Conservation (phyloP, 2,329 filamentous ascomycete species). For the Phaeoacremonium minimum region DNA sequence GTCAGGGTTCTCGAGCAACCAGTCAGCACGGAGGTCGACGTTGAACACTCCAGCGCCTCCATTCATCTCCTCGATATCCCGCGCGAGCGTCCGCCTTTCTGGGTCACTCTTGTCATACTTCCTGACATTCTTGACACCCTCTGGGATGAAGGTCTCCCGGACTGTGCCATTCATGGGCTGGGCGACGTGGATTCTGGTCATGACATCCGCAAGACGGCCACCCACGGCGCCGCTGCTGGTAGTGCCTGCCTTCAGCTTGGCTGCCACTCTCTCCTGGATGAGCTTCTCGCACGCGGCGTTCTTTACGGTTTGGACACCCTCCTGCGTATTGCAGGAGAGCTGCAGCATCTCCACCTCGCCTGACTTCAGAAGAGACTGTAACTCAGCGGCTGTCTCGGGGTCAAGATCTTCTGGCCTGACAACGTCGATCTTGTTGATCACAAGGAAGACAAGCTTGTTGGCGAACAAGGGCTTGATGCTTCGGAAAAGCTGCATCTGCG, state of each 20-base stretch:
- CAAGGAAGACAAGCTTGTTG: slow-evolving; percentile 95
- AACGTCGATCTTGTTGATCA: slow-evolving; percentile 98
- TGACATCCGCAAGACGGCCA: slow-evolving; percentile 81
- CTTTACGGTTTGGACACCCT: slow-evolving; percentile 91
- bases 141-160: slow-evolving; percentile 83
- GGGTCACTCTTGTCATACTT: slow-evolving; percentile 91
- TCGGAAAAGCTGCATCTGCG: slow-evolving; percentile 92
- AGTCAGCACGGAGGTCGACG: slow-evolving; percentile 85
- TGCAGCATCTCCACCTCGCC: slow-evolving; percentile 91
- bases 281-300: slow-evolving; percentile 91
- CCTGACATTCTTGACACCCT: slow-evolving; percentile 72
- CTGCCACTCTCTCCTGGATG: slow-evolving; percentile 86
- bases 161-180: slow-evolving; percentile 77
- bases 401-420: slow-evolving; percentile 83
- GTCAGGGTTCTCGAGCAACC: slow-evolving; percentile 78
- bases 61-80: slow-evolving; percentile 85
- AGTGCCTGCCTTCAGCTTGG: slow-evolving; percentile 93
- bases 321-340: slow-evolving; percentile 89
- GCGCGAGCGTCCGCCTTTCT: slow-evolving; percentile 74
- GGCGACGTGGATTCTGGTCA: slow-evolving; percentile 95
- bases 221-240: slow-evolving; percentile 68
- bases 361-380: slow-evolving; percentile 77
- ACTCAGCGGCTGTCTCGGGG: slow-evolving; percentile 68
- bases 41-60: slow-evolving; percentile 96
- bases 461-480: slow-evolving; percentile 95